A percentile compares a stretch with the other conserved stretches of the same genome.
Evolutionary conservation across 2,329 filamentous ascomycete species (phyloP).

Genomic region (Colletotrichum zoysiae): DNA sequence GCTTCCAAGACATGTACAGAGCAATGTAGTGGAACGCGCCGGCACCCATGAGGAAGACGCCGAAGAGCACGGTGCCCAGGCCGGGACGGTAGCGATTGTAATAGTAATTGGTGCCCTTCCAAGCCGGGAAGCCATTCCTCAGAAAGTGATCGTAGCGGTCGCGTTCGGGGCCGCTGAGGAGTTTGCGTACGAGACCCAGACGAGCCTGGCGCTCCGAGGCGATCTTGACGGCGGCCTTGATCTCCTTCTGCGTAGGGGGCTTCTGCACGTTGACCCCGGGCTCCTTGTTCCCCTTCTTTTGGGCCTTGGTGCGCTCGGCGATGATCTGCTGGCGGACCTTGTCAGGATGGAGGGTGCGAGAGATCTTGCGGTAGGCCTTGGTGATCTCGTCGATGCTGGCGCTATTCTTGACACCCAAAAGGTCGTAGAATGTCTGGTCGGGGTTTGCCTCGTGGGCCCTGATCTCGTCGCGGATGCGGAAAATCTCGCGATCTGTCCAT

Average conservation of each 20-base stretch:
- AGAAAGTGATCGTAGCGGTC: constrained; percentile 97
- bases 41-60: constrained; percentile 84
- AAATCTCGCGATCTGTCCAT: constrained; percentile 91
- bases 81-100: constrained; percentile 94
- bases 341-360: constrained; percentile 88
- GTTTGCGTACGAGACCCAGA: constrained; percentile 85
- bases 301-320: constrained; percentile 72
- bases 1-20: constrained; percentile 87
- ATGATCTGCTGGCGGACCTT: constrained; percentile 90
- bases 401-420: constrained; percentile 79
- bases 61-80: constrained; percentile 83
- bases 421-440: constrained; percentile 93
- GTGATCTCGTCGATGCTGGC: constrained; percentile 90
- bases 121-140: constrained; percentile 90
- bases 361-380: constrained; percentile 93
- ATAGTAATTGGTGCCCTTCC: constrained; percentile 99
- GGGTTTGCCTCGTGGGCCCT: constrained; percentile 75
- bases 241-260: constrained; percentile 78
- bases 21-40: constrained; percentile 90
- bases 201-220: constrained; percentile 87
- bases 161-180: constrained; percentile 83
- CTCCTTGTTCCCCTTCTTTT: constrained; percentile 65
- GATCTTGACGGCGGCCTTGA: constrained; percentile 82
- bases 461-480: constrained; percentile 92
- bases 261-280: constrained; percentile 76